A percentile compares a stretch with the other conserved stretches of the same genome.
Evolutionary conservation across 179 eudicot species (phyloP).

Genomic region (Corrigiola litoralis): DNA sequence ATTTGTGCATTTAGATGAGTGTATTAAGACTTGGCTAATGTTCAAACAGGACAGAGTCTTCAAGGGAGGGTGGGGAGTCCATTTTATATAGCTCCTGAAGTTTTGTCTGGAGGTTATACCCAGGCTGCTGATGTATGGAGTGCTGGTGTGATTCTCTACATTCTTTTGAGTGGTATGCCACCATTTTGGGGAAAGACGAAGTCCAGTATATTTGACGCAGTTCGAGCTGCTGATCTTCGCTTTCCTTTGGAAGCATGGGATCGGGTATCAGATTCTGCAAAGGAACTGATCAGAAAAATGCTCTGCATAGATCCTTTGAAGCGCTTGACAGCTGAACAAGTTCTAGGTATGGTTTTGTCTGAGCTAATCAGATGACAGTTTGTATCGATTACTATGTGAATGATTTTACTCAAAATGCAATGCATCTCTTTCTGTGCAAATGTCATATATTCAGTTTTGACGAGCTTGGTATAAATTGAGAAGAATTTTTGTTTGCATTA

Average conservation of each 20-base stretch:
- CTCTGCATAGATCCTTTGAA: slow-evolving; percentile 56
- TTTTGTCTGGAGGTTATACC: slow-evolving; percentile 69
- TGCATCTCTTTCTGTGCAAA: no score
- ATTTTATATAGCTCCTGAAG: slow-evolving; percentile 90
- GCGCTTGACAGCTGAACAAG: slow-evolving; percentile 62
- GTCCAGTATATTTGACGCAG: slow-evolving; percentile 77
- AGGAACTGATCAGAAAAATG: slow-evolving; percentile 61
- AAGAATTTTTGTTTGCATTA: no score
- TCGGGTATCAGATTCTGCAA: slow-evolving; percentile 54
- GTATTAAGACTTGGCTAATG: slow-evolving; percentile 18
- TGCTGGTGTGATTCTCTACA: slow-evolving; percentile 81
- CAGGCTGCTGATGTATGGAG: slow-evolving; percentile 91
- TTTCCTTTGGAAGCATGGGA: slow-evolving; percentile 71
- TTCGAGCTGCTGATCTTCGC: slow-evolving; percentile 67
- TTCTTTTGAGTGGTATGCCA: slow-evolving; percentile 77
- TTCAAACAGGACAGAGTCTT: slow-evolving; percentile 53
- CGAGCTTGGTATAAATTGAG: no score
- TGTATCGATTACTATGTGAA: no score
- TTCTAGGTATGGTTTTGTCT: slow-evolving; percentile 41
- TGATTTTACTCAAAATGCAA: no score
- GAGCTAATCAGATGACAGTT: not conserved
- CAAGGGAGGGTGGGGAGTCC: slow-evolving; percentile 91
- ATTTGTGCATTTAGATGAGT: not conserved
- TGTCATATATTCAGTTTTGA: no score
- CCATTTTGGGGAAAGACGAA: slow-evolving; percentile 95